A percentile compares a stretch with the other conserved stretches of the same genome.
These are phyloP conservation scores for Xylaria palmicola DNA, from an alignment of 495 filamentous ascomycete genomes.

Conservation along the genomic window DNA sequence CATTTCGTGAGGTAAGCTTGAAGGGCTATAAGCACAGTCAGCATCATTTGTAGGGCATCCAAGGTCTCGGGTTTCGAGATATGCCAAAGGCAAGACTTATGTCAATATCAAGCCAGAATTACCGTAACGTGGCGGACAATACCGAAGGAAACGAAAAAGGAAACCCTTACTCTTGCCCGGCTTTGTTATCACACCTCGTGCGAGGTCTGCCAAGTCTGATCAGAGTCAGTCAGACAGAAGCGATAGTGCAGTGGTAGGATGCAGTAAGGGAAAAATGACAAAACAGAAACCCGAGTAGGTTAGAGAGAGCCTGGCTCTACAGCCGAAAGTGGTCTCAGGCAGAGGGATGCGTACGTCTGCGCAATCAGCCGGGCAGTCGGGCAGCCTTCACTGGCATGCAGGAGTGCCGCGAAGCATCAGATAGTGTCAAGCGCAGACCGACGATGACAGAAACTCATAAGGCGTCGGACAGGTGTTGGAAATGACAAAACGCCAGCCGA, in stretches of 20 bases:
- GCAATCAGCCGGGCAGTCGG: background rate
- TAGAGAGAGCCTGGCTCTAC: background rate
- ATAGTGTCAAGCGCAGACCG: background rate
- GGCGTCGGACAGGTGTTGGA: background rate
- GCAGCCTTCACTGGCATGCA: too few species aligned
- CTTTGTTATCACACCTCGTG: background rate
- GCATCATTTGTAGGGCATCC: background rate
- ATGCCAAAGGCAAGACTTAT: background rate
- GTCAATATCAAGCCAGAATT: background rate
- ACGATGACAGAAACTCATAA: background rate
- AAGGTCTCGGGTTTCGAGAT: too few species aligned
- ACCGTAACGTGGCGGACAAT: too few species aligned
- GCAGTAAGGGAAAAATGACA: background rate
- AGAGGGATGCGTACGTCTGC: background rate
- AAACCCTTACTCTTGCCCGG: constrained; percentile 5
- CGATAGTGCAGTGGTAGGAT: too few species aligned
- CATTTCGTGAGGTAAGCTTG: background rate
- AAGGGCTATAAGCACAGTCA: background rate
- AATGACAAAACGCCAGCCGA: background rate
- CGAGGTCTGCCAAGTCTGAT: background rate
- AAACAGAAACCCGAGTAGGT: background rate
- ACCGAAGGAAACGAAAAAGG: background rate
- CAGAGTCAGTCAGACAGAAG: background rate
- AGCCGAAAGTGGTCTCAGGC: background rate
- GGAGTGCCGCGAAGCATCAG: background rate